Base-by-base conservation (phyloP, 2,329 filamentous ascomycete species). In the Ophidiomyces ophidiicola region DNA sequence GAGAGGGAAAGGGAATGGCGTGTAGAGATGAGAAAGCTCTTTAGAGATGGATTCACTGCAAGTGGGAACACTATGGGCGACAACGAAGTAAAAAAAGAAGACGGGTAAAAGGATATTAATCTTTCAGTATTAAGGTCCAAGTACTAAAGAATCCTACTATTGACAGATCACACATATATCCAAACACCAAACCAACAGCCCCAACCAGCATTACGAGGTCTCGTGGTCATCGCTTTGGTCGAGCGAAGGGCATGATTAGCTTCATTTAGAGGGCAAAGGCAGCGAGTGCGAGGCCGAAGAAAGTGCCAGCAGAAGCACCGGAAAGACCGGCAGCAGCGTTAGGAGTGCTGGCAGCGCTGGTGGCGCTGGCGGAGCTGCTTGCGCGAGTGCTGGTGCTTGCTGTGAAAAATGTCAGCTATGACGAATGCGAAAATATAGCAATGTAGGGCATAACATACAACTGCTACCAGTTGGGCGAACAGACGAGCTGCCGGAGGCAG, bases 261-360 rank as follows among this genome's bases (percentile, higher is more conserved):
- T 2, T 20, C 26, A 15, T 31, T 57, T 53, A 63, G 47, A 63
- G 53, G 48, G 55, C 57, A 40, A 59, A 56, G 31, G 57, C 55
- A 40, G 57, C 60, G 35, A 59, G 39, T 10, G 59, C 44, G 32
- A 61, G 47, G 24, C 59, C 59, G 11, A 60, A 31, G 17, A 61
- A 39, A 29, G 58, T 55, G 28, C 52, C 57, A 17, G 55, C 50
- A 18, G 57, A 60, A 35, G 50, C 53, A 32, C 57, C 53, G 6
- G 59, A 40, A 42, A 57, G 51, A 18, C 19, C 32, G 15, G 21
- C 41, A 35, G 57, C 60, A 29, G 56, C 56, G 24, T 56, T 56
- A 31, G 48, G 43, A 24, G 56, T 51, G 31, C 48, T 26, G 15
- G 34, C 39, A 17, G 49, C 35, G 23, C 36, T 41, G 19, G 48